A percentile compares a stretch with the other conserved stretches of the same genome.
These are phyloP conservation scores for Salvia rosmarinus DNA, from an alignment of 257 asterid genomes.

Conservation along the genomic window DNA sequence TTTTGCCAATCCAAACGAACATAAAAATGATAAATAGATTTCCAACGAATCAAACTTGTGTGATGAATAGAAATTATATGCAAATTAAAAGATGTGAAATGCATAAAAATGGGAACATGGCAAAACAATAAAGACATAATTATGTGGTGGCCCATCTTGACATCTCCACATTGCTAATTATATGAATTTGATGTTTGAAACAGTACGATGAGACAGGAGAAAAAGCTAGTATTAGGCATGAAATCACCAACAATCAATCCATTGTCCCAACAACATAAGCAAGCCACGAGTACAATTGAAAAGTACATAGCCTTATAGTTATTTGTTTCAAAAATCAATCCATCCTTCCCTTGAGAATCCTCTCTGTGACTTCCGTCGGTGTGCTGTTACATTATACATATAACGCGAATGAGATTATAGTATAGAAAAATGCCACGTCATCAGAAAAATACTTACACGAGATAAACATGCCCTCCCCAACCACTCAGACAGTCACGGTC, in stretches of 20 bases:
- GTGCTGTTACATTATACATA: conserved; percentile 59
- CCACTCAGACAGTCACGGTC: conserved; percentile 99
- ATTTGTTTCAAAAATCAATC: conserved; percentile 43
- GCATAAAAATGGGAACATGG: neutral
- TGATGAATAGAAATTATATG: neutral
- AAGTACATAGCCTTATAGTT: conserved; percentile 21
- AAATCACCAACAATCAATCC: neutral
- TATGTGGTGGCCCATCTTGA: neutral
- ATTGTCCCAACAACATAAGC: neutral
- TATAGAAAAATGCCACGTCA: neutral
- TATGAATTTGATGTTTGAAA: neutral
- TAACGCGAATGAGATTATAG: conserved; percentile 2
- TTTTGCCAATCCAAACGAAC: no score
- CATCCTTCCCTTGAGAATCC: conserved; percentile 94
- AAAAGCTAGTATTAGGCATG: neutral
- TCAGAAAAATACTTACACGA: conserved; percentile 63
- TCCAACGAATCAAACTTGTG: neutral
- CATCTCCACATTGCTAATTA: conserved; percentile 9
- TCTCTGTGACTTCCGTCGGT: conserved; percentile 86
- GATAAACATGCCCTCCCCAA: conserved; percentile 98
- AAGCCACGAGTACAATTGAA: neutral
- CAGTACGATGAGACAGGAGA: neutral
- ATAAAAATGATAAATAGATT: no score
- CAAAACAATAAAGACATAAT: neutral
- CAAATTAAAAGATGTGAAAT: neutral